These are phyloP conservation scores for Yueomyces sp. DNA, from an alignment of 805 yeast genomes.

Conservation along the genomic window DNA sequence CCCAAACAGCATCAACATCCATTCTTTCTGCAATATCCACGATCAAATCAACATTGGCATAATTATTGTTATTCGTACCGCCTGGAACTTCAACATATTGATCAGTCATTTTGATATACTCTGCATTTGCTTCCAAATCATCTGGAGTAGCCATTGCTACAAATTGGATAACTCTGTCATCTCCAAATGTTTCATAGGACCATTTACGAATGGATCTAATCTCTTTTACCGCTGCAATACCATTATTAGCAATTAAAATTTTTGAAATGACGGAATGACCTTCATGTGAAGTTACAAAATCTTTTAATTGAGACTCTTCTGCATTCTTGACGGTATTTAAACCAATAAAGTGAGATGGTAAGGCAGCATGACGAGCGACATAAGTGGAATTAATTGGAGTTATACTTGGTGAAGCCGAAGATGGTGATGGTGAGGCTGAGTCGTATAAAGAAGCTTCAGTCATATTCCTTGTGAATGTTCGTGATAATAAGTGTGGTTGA, in stretches of 20 bases:
- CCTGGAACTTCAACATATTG: constrained; percentile 98
- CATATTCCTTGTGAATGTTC: too few relatives aligned
- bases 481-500: too few relatives aligned
- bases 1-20: constrained; percentile 98
- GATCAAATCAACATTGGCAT: constrained; percentile 94
- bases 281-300: constrained; percentile 70
- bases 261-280: constrained; percentile 93
- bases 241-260: constrained; percentile 91
- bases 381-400: constrained; percentile 5
- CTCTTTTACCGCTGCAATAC: constrained; percentile 98
- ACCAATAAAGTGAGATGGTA: constrained; percentile 73
- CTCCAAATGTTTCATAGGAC: constrained; percentile 98
- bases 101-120: constrained; percentile 97
- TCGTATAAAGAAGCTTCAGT: too few relatives aligned
- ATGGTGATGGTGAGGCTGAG: constrained; percentile 12
- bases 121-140: constrained; percentile 92
- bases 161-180: constrained; percentile 85
- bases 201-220: constrained; percentile 95
- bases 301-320: constrained; percentile 64
- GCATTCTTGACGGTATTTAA: constrained; percentile 65
- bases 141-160: constrained; percentile 99
- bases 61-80: constrained; percentile 96
- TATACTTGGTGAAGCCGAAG: constrained; percentile 18
- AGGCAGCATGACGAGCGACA: constrained; percentile 24
- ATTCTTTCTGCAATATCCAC: constrained; percentile 97